Evolutionary conservation across 2,329 filamentous ascomycete species (phyloP), one percentile per base, ranked within the genome.

Genomic region (Ophiosphaerella herpotricha): DNA sequence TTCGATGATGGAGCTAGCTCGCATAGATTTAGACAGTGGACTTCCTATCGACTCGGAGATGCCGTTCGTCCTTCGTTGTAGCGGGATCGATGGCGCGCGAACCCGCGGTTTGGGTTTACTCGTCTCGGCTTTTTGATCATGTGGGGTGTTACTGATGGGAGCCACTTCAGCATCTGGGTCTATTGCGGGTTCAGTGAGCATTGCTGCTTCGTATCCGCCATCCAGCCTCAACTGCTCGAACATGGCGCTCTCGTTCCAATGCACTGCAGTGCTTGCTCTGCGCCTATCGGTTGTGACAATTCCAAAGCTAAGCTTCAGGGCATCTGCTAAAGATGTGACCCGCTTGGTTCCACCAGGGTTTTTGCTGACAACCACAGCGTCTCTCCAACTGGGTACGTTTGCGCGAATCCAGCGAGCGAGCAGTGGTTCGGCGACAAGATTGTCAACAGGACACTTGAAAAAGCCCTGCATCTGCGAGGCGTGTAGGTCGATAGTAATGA

Each of bases 381-480:
- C 88, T 55, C 82, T 85, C 94, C 94, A 99, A 58, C 89, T 85
- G 12, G 85, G 81, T 34, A 99, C 88, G 69, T 97, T 94, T 72
- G 88, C 85, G 53, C 88, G 87, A 66, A 99, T 96, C 94, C 94
- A 99, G 63, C 91, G 89, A 46, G 93, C 91, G 66, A 99, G 91
- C 57, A 97, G 83, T 13, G 94, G 93, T 74, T 99, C 94, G 43
- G 94, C 94, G 64, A 96, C 91, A 45, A 99, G 86, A 70, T 99
- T 97, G 75, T 99, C 94, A 52, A 99, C 93, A 0, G 94, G 94
- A 63, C 93, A 96, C 69, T 90, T 90, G 82, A 99, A 99, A 78
- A 99, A 99, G 50, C 94, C 94, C 77, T 99, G 94, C 91, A 97
- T 97, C 78, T 97, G 94, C n/a, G 81, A 77, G 67, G 85, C 84